Percentiles rank a stretch among this genome's conserved stretches.
phyloP scores from a whole-genome alignment of 148 eudicot species.

The Linanthus parryae region DNA sequence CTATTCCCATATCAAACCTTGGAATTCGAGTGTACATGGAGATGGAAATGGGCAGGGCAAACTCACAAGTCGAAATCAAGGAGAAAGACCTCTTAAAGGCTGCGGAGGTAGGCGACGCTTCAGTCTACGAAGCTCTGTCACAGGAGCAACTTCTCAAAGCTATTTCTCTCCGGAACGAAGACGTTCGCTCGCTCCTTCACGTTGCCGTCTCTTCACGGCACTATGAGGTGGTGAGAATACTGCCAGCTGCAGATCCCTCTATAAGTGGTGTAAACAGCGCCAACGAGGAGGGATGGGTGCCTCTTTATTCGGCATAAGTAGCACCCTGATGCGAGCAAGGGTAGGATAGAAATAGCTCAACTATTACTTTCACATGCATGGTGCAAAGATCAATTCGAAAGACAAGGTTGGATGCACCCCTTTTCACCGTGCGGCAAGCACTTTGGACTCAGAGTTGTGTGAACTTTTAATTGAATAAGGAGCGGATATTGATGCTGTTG shows the following conservation, averaged over 20 bases:
- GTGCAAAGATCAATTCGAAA: conserved; percentile 71
- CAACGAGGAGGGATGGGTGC: conserved; percentile 99
- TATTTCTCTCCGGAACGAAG: conserved; percentile 79
- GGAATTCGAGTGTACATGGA: too few species aligned
- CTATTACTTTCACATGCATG: conserved; percentile 60
- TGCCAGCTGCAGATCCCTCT: conserved; percentile 56
- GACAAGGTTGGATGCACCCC: conserved; percentile 99
- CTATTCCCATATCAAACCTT: too few species aligned
- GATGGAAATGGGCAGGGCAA: neutral
- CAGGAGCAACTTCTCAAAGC: conserved; percentile 32
- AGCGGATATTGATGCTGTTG: conserved; percentile 81
- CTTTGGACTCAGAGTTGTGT: conserved; percentile 71
- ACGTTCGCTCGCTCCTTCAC: conserved; percentile 82
- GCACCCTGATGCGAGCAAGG: conserved; percentile 99
- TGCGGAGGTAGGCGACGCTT: conserved; percentile 61
- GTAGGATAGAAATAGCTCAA: conserved; percentile 76
- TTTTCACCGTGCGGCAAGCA: conserved; percentile 97
- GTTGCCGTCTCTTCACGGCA: conserved; percentile 65
- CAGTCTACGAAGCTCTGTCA: conserved; percentile 53
- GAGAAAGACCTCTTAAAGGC: conserved; percentile 61
- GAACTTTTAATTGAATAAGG: conserved; percentile 93
- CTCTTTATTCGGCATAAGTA: conserved; percentile 87
- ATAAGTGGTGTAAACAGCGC: conserved; percentile 52
- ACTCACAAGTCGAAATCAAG: conserved; percentile 12
- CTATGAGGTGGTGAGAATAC: conserved; percentile 59